Evolutionary conservation across 257 asterid species (phyloP).

Genomic region (Buddleja alternifolia): DNA sequence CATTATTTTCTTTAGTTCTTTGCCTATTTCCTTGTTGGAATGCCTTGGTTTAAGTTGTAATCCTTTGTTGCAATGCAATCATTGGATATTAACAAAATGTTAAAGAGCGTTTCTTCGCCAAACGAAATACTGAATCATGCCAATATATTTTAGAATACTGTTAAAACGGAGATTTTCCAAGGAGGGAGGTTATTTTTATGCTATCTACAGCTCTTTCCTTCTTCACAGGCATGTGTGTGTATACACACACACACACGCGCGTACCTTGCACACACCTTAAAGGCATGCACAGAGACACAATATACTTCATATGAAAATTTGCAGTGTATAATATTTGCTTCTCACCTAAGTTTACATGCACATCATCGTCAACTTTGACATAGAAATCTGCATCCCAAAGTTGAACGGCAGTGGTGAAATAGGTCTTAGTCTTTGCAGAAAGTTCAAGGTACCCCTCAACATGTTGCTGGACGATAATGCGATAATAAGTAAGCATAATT

Average conservation of each 20-base stretch:
- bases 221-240: background rate
- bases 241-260: background rate
- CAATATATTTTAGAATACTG: background rate
- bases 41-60: conserved; percentile 2
- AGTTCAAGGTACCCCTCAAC: conserved; percentile 93
- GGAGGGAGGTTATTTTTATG: background rate
- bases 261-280: background rate
- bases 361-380: conserved; percentile 91
- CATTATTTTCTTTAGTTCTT: background rate
- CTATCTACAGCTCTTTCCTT: background rate
- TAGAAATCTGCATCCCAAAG: conserved; percentile 93
- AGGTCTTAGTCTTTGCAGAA: conserved; percentile 83
- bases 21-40: background rate
- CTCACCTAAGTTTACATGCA: conserved; percentile 86
- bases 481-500: conserved; percentile 9
- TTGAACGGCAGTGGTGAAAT: conserved; percentile 77
- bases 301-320: background rate
- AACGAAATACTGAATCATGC: background rate
- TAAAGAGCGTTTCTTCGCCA: background rate
- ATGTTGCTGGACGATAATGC: conserved; percentile 55
- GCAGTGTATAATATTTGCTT: background rate
- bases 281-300: background rate
- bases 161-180: background rate
- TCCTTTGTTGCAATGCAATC: background rate
- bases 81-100: background rate